phyloP scores from a whole-genome alignment of 2,329 filamentous ascomycete species.

The Davidsoniella neocaledoniae region DNA sequence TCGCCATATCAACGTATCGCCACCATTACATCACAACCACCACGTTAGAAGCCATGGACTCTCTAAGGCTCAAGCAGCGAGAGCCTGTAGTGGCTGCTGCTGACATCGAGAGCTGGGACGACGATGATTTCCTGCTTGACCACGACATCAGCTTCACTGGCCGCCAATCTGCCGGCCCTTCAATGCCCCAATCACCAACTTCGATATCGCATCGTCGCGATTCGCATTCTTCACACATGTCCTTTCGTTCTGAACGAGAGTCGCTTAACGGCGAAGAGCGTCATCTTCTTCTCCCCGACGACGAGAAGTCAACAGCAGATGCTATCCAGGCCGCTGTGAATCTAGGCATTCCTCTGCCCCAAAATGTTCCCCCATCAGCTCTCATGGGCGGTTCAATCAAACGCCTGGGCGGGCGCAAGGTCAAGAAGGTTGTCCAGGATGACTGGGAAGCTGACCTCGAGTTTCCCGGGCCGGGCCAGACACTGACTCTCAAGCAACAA shows the following conservation, averaged over 20 bases:
- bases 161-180: constrained; percentile 31
- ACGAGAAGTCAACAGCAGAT: constrained; percentile 68
- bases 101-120: constrained; percentile 61
- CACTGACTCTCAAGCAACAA: constrained; percentile 47
- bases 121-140: constrained; percentile 58
- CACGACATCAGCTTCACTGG: constrained; percentile 38
- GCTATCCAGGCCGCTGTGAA: constrained; percentile 76
- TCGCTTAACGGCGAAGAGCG: constrained; percentile 65
- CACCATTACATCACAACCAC: background rate
- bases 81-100: constrained; percentile 41
- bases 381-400: constrained; percentile 88
- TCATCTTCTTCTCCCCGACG: constrained; percentile 68
- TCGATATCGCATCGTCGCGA: constrained; percentile 40
- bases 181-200: constrained; percentile 23
- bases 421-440: constrained; percentile 56
- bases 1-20: background rate
- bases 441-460: constrained; percentile 72
- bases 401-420: constrained; percentile 59
- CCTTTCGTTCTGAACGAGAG: constrained; percentile 67
- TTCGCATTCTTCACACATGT: constrained; percentile 66
- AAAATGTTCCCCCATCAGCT: constrained; percentile 74
- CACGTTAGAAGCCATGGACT: constrained; percentile 28
- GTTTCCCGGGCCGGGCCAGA: constrained; percentile 40
- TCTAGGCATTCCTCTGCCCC: constrained; percentile 80
- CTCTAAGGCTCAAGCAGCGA: constrained; percentile 35